Evolutionary conservation across 345 rosid species (phyloP).

Genomic region (Arabidopsis thaliana): DNA sequence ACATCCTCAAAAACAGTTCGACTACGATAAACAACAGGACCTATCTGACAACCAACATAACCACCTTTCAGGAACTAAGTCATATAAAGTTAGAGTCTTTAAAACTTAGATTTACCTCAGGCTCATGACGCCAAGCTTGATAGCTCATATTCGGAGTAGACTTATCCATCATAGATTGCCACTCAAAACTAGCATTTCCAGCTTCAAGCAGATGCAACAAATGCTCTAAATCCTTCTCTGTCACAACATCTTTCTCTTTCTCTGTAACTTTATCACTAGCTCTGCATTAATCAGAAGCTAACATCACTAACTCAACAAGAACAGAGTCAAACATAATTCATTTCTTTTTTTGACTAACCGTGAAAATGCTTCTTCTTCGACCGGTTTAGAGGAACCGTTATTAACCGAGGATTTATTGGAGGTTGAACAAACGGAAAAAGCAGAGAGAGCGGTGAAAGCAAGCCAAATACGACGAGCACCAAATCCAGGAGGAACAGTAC

Average conservation of each 20-base stretch:
- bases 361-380: conserved; percentile 41
- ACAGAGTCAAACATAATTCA: background rate
- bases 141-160: conserved; percentile 79
- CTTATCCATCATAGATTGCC: conserved; percentile 90
- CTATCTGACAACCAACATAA: conserved; percentile 59
- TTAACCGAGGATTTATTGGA: conserved; percentile 41
- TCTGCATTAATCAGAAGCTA: conserved; percentile 41
- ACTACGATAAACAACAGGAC: conserved; percentile 72
- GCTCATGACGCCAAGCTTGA: conserved; percentile 93
- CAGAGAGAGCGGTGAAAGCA: conserved; percentile 89
- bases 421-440: conserved; percentile 67
- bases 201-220: conserved; percentile 72
- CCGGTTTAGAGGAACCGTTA: background rate
- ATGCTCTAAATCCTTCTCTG: conserved; percentile 81
- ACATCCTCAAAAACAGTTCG: conserved; percentile 96
- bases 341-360: conserved; percentile 46
- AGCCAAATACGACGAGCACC: conserved; percentile 97
- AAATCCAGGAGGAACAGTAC: conserved; percentile 95
- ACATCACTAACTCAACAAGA: background rate
- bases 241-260: conserved; percentile 57
- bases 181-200: conserved; percentile 67
- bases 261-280: conserved; percentile 36
- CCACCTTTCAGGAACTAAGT: conserved; percentile 31
- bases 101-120: conserved; percentile 57
- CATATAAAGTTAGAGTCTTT: background rate